Percentiles rank a stretch among this genome's conserved stretches.
phyloP scores from a whole-genome alignment of 805 yeast genomes.

The Starmerella gropengiesseri region DNA sequence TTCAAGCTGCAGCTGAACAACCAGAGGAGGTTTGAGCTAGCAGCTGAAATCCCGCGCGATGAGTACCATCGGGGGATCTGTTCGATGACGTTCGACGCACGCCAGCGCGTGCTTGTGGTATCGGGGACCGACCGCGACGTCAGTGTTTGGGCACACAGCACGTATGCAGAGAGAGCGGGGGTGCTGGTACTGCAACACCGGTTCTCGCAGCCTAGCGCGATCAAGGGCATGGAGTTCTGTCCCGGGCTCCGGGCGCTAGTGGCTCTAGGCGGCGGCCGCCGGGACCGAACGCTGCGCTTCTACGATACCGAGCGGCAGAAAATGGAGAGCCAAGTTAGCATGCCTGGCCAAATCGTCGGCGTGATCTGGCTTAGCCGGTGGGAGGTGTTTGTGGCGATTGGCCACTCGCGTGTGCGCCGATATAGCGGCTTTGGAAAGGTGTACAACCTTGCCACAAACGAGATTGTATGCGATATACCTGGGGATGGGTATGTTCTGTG shows the following conservation, averaged over 20 bases:
- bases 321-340: conserved; percentile 1
- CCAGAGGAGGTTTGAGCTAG: not conserved
- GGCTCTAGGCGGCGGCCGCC: conserved; percentile 17
- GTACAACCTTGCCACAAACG: conserved; percentile 3
- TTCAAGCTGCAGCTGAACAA: not conserved
- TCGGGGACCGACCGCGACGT: conserved; percentile 7
- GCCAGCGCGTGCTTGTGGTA: conserved; percentile 3
- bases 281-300: conserved; percentile 13
- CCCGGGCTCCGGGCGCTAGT: conserved; percentile 9
- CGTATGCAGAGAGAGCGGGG: not conserved
- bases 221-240: conserved; percentile 12
- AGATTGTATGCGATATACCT: conserved; percentile 13
- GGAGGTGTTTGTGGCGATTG: conserved; percentile 17
- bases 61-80: not conserved
- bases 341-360: conserved; percentile 19
- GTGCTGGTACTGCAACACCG: not conserved
- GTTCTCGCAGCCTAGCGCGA: conserved; percentile 7
- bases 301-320: not conserved
- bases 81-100: conserved; percentile 5
- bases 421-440: conserved; percentile 13
- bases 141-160: conserved; percentile 9
- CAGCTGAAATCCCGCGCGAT: not conserved
- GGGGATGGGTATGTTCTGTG: conserved; percentile 13
- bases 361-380: conserved; percentile 15
- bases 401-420: conserved; percentile 14